Evolutionary conservation across 768 basidiomycete species (phyloP).

Genomic region (Termitomyces sp.): DNA sequence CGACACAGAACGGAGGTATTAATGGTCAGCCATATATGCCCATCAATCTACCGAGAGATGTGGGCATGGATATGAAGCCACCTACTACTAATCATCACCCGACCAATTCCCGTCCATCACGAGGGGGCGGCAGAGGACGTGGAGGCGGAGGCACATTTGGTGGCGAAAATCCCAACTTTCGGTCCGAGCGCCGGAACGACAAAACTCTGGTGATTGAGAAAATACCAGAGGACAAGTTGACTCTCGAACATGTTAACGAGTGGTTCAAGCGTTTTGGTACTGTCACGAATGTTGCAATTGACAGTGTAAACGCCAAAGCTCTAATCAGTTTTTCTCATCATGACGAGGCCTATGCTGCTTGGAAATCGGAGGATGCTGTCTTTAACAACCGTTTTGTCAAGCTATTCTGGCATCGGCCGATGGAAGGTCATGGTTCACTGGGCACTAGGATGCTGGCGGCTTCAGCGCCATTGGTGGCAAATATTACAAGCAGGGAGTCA

Average conservation of each 20-base stretch:
- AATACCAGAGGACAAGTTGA: slow-evolving; percentile 81
- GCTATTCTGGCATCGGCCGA: slow-evolving; percentile 90
- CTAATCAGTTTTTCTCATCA: slow-evolving; percentile 84
- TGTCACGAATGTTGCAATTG: slow-evolving; percentile 89
- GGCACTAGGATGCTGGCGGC: slow-evolving; percentile 79
- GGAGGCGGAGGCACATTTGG: slow-evolving; percentile 57
- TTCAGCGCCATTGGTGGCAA: slow-evolving; percentile 71
- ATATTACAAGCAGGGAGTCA: slow-evolving; percentile 37
- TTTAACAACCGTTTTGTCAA: slow-evolving; percentile 94
- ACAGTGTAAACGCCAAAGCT: slow-evolving; percentile 67
- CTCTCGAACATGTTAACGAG: slow-evolving; percentile 68
- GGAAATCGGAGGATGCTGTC: slow-evolving; percentile 93
- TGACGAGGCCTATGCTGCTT: slow-evolving; percentile 80
- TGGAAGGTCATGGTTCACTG: slow-evolving; percentile 83
- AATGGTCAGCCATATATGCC: slow-evolving; percentile 18
- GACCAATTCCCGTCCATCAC: slow-evolving; percentile 23
- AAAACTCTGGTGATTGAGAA: slow-evolving; percentile 92
- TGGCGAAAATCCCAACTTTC: slow-evolving; percentile 61
- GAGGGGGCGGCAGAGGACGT: slow-evolving; percentile 35
- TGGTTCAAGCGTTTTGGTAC: slow-evolving; percentile 93
- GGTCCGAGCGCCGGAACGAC: slow-evolving; percentile 60
- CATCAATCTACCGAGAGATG: slow-evolving; percentile 24
- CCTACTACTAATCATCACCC: slow-evolving; percentile 18
- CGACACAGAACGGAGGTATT: slow-evolving; percentile 17
- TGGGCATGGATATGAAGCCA: slow-evolving; percentile 30